Percentiles rank a stretch among this genome's conserved stretches.
Conservation (phyloP, 768 basidiomycete species). For the Boletus edulis region DNA sequence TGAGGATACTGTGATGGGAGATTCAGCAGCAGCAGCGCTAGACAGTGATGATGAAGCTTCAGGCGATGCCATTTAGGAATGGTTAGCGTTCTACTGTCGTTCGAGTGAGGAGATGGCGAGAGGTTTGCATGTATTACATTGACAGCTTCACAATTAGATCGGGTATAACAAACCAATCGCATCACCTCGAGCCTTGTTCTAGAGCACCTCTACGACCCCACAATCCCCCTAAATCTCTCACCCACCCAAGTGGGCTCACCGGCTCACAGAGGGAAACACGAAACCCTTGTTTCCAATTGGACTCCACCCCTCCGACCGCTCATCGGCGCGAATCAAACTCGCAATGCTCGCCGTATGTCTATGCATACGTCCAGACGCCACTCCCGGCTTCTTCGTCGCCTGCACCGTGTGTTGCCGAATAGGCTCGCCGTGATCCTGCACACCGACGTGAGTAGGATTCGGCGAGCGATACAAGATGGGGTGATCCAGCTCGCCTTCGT, state of each 20-base stretch:
- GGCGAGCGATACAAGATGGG: constrained; percentile 71
- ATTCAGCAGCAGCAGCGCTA: too few species aligned
- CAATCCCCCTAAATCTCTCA: not conserved
- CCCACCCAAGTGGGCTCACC: constrained; percentile 6
- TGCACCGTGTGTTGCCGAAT: constrained; percentile 1
- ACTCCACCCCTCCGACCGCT: constrained; percentile 80
- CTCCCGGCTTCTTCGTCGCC: constrained; percentile 15
- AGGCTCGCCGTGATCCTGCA: constrained; percentile 1
- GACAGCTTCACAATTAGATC: not conserved
- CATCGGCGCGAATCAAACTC: constrained; percentile 74
- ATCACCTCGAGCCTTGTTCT: not conserved
- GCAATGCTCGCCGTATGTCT: constrained; percentile 83
- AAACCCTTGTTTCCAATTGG: constrained; percentile 59
- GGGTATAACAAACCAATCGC: constrained; percentile 11
- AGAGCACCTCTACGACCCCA: too few species aligned
- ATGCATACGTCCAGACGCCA: constrained; percentile 45
- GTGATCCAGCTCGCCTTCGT: constrained; percentile 1
- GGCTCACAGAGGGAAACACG: constrained; percentile 42
- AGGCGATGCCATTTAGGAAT: too few species aligned
- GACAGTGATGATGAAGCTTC: too few species aligned
- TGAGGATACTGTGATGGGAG: too few species aligned
- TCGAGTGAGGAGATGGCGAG: too few species aligned
- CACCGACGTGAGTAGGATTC: constrained; percentile 27
- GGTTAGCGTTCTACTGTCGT: too few species aligned
- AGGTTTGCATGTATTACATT: not conserved